Conservation (phyloP, 2,329 filamentous ascomycete genomes). For the Didymella exigua region DNA sequence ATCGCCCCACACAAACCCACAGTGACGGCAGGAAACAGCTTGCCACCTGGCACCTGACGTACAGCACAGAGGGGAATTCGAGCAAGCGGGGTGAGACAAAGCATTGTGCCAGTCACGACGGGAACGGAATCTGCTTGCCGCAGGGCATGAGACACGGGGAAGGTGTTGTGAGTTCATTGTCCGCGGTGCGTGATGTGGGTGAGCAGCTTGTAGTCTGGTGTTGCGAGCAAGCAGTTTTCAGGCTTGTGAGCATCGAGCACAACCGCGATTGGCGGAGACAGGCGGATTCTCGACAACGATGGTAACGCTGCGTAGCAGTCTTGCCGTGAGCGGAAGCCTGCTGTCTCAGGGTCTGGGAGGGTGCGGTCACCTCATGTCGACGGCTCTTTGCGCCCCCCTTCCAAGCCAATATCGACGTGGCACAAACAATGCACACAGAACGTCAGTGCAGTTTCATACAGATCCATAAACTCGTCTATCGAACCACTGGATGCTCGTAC, state of each 20-base stretch:
- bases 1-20: neutral
- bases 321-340: neutral
- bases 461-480: slow-evolving; percentile 33
- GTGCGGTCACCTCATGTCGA: neutral
- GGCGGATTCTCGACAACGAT: too few species aligned
- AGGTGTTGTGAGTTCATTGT: neutral
- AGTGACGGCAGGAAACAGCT: neutral
- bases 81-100: neutral
- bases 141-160: neutral
- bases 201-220: neutral
- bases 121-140: neutral
- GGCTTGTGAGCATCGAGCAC: too few species aligned
- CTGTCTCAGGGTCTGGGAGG: neutral
- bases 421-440: neutral
- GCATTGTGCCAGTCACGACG: neutral
- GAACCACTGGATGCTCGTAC: slow-evolving; percentile 14
- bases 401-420: neutral
- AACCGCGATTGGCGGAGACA: too few species aligned
- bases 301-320: neutral
- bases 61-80: neutral
- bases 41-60: neutral
- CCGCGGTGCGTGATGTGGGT: neutral
- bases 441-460: slow-evolving; percentile 19
- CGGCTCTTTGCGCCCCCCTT: neutral
- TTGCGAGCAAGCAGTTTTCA: neutral